phyloP scores from a whole-genome alignment of 2,329 filamentous ascomycete species.

The Aureobasidium sp. region DNA sequence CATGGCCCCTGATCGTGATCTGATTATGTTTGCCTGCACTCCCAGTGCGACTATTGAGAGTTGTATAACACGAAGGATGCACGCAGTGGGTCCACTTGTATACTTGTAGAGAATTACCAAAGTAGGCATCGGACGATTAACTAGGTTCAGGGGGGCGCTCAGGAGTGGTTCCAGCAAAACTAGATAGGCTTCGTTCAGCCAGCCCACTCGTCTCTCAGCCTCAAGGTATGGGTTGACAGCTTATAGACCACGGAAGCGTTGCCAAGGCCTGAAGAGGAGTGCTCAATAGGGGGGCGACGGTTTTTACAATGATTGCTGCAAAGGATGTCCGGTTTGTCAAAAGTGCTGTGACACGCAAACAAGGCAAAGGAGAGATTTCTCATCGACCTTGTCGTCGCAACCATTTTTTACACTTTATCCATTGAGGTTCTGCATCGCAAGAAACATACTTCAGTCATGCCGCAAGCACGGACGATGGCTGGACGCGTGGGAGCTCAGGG shows the following conservation, averaged over 20 bases:
- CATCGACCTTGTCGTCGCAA: neutral
- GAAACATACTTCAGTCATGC: neutral
- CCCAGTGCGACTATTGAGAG: conserved; percentile 5
- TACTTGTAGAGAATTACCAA: neutral
- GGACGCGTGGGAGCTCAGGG: conserved; percentile 2
- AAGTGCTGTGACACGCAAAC: neutral
- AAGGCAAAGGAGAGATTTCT: neutral
- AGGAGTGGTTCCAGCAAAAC: neutral
- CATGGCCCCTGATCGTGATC: neutral
- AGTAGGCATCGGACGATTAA: neutral
- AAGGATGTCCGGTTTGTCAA: neutral
- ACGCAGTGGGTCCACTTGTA: neutral
- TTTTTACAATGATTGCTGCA: neutral
- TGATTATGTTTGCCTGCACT: neutral
- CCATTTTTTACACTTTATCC: neutral
- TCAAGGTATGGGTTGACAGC: neutral
- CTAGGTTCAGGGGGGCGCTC: neutral
- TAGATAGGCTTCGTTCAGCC: neutral
- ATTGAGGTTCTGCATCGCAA: neutral
- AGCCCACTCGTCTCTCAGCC: neutral
- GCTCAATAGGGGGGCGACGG: conserved; percentile 7
- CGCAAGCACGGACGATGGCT: conserved; percentile 9
- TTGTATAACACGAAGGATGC: neutral
- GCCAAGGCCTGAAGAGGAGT: neutral
- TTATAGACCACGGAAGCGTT: neutral